These are phyloP conservation scores for Encephalitozoon hellem DNA, from an alignment of 371 early-diverging fungal genomes.

Conservation along the genomic window DNA sequence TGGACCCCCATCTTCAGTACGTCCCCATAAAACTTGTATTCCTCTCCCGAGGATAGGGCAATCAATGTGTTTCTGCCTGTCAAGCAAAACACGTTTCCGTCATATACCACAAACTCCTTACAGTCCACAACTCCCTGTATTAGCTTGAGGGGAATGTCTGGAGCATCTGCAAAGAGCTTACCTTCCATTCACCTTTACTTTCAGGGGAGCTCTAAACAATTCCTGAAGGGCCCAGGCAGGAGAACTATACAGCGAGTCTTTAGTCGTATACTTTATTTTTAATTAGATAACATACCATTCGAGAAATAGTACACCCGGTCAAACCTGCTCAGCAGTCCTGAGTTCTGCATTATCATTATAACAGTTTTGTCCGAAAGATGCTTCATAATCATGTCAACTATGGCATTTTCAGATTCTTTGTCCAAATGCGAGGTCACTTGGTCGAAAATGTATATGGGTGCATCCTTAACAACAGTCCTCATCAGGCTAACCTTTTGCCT, in stretches of 20 bases:
- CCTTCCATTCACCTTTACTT: background rate
- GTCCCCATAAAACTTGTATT: background rate
- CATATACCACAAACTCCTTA: background rate
- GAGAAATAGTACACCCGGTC: slow-evolving; percentile 49
- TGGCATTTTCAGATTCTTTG: slow-evolving; percentile 62
- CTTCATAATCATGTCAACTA: slow-evolving; percentile 73
- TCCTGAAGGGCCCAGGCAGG: background rate
- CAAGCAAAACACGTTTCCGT: background rate
- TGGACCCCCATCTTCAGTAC: background rate
- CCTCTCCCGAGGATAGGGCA: background rate
- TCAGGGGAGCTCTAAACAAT: background rate
- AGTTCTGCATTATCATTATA: slow-evolving; percentile 78
- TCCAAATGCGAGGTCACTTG: slow-evolving; percentile 33
- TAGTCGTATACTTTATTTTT: background rate
- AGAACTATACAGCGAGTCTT: background rate
- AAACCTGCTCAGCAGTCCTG: slow-evolving; percentile 67
- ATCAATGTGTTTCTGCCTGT: background rate
- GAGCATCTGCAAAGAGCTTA: background rate
- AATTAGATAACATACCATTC: background rate
- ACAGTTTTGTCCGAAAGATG: slow-evolving; percentile 67
- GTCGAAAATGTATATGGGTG: slow-evolving; percentile 32
- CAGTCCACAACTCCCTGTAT: background rate
- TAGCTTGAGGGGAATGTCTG: background rate
- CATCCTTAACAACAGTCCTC: slow-evolving; percentile 37
- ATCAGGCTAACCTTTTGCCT: slow-evolving; percentile 26